These are phyloP conservation scores for Adansonia madagascariensis DNA, from an alignment of 441 rosid genomes.

Conservation along the genomic window DNA sequence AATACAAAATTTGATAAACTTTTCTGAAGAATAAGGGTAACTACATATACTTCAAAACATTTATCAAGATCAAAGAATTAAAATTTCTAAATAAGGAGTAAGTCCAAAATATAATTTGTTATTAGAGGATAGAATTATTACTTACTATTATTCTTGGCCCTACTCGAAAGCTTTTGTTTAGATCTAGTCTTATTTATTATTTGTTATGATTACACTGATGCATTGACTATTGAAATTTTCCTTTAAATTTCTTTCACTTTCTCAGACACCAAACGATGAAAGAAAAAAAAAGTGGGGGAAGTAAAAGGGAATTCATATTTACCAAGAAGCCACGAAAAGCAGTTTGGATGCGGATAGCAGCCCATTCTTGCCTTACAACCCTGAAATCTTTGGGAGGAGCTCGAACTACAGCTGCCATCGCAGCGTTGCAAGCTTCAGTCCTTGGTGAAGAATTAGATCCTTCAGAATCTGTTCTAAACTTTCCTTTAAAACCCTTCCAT, in stretches of 20 bases:
- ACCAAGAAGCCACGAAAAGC: conserved; percentile 95
- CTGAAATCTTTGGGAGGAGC: conserved; percentile 87
- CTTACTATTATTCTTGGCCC: not conserved
- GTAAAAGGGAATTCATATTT: conserved; percentile 22
- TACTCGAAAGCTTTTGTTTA: not conserved
- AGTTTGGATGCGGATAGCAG: conserved; percentile 84
- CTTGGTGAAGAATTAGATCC: conserved; percentile 50
- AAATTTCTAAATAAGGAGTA: not conserved
- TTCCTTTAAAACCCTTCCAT: conserved; percentile 61
- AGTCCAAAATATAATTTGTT: not conserved
- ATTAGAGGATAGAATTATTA: not conserved
- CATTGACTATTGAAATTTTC: not conserved
- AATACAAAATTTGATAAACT: not conserved
- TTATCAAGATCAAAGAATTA: not conserved
- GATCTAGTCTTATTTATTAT: not conserved
- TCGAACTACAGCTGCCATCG: conserved; percentile 79
- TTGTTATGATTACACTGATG: not conserved
- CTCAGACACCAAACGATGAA: conserved; percentile 17
- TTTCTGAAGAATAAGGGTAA: too few relatives aligned
- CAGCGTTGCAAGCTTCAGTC: conserved; percentile 60
- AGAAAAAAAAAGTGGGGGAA: not conserved
- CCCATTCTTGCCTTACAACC: conserved; percentile 81
- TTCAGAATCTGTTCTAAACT: conserved; percentile 53
- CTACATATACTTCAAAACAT: not conserved
- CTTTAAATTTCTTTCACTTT: conserved; percentile 14